These are phyloP conservation scores for Saturnispora dispora DNA, from an alignment of 805 yeast species.

Conservation along the genomic window DNA sequence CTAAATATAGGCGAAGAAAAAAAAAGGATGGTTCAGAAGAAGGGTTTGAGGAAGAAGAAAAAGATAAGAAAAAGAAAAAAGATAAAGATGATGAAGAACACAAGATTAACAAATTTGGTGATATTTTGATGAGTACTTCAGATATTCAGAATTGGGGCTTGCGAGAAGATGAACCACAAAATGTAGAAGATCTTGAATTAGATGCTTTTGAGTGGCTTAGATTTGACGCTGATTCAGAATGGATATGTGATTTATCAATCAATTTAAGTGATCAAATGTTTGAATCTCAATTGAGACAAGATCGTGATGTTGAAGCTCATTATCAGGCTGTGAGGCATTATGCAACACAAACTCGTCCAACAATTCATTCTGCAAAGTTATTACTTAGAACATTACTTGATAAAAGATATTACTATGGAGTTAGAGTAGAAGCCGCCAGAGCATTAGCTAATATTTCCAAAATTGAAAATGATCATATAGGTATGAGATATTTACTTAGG, in stretches of 20 bases:
- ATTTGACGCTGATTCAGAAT: constrained; percentile 95
- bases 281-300: constrained; percentile 87
- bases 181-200: constrained; percentile 34
- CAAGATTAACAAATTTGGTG: constrained; percentile 53
- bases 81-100: constrained; percentile 20
- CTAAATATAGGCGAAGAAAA: constrained; percentile 78
- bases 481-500: constrained; percentile 60
- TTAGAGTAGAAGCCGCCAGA: constrained; percentile 76
- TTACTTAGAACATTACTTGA: constrained; percentile 78
- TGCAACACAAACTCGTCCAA: constrained; percentile 49
- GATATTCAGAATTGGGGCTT: constrained; percentile 66
- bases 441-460: constrained; percentile 66
- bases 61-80: constrained; percentile 18
- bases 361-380: constrained; percentile 61
- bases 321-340: constrained; percentile 71
- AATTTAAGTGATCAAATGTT: constrained; percentile 94
- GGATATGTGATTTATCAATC: constrained; percentile 78
- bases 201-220: constrained; percentile 93
- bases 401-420: constrained; percentile 76
- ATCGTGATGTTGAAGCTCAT: constrained; percentile 94
- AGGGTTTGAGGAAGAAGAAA: constrained; percentile 19
- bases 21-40: constrained; percentile 42
- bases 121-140: constrained; percentile 49
- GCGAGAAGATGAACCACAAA: constrained; percentile 31
- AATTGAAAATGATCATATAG: constrained; percentile 54